Conservation (phyloP, 208 protist genomes). For the Lotmaria passim region DNA sequence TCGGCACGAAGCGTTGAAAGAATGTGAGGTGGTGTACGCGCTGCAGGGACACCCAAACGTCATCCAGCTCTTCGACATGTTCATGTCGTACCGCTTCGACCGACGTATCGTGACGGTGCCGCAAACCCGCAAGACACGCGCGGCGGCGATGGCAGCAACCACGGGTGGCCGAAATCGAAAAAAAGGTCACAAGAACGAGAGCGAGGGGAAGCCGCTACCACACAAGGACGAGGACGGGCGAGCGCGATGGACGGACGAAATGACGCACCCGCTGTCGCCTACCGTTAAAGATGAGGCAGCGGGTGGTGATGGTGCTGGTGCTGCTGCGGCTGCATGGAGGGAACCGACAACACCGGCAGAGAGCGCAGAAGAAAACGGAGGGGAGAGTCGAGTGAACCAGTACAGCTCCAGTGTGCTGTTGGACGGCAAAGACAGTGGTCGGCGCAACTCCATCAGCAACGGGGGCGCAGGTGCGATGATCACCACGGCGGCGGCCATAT, state of each 20-base stretch:
- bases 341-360: neutral
- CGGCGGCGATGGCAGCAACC: neutral
- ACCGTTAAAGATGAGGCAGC: too few relatives aligned
- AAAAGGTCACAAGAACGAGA: neutral
- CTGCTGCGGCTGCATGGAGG: neutral
- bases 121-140: neutral
- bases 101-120: slow-evolving; percentile 21
- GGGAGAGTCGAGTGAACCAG: neutral
- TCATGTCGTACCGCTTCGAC: slow-evolving; percentile 73
- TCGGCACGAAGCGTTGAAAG: slow-evolving; percentile 64
- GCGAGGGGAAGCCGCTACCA: too few relatives aligned
- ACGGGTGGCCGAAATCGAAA: neutral
- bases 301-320: too few relatives aligned
- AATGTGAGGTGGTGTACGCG: slow-evolving; percentile 66
- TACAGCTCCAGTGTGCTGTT: slow-evolving; percentile 1
- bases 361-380: neutral
- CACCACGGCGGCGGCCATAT: neutral
- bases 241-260: too few relatives aligned
- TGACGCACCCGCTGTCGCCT: too few relatives aligned
- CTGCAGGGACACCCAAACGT: slow-evolving; percentile 78
- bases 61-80: slow-evolving; percentile 79
- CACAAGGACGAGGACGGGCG: too few relatives aligned
- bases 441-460: neutral
- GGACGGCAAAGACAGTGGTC: neutral
- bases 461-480: neutral